Evolutionary conservation across 176 grass and related monocot species (phyloP).

Genomic region (Triticum monococcum): DNA sequence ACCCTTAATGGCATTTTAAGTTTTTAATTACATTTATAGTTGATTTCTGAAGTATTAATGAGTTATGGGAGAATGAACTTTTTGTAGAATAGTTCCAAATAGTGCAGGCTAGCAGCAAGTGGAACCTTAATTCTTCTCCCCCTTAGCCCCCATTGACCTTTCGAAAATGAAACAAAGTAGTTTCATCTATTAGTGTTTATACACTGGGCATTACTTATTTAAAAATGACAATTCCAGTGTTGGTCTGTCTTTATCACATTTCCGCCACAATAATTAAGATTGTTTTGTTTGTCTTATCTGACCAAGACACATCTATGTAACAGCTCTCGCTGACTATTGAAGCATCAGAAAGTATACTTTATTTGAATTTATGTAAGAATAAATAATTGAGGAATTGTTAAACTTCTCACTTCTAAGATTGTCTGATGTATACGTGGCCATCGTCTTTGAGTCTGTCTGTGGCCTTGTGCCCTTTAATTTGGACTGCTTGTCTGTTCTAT

Average conservation of each 20-base stretch:
- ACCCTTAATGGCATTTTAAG: not conserved
- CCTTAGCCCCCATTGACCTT: not conserved
- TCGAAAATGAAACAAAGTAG: not conserved
- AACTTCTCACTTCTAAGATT: not conserved
- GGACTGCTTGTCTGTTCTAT: not conserved
- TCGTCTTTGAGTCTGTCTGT: not conserved
- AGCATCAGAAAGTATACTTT: not conserved
- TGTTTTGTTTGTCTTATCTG: too few relatives aligned
- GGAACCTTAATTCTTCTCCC: not conserved
- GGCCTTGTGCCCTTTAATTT: not conserved
- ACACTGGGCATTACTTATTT: not conserved
- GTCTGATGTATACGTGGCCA: not conserved
- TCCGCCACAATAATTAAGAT: not conserved
- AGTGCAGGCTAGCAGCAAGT: not conserved
- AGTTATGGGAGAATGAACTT: not conserved
- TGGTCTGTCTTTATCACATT: not conserved
- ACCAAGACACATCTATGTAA: too few relatives aligned
- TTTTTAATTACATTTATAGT: not conserved
- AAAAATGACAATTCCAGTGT: not conserved
- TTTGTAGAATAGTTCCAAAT: not conserved
- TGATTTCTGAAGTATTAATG: slow-evolving; percentile 3
- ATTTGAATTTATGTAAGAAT: not conserved
- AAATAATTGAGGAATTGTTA: not conserved
- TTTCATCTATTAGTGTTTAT: not conserved
- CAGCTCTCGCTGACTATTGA: not conserved